Conservation (phyloP, 1,284 basidiomycete genomes). For the Ceraceosorus guamensis region DNA sequence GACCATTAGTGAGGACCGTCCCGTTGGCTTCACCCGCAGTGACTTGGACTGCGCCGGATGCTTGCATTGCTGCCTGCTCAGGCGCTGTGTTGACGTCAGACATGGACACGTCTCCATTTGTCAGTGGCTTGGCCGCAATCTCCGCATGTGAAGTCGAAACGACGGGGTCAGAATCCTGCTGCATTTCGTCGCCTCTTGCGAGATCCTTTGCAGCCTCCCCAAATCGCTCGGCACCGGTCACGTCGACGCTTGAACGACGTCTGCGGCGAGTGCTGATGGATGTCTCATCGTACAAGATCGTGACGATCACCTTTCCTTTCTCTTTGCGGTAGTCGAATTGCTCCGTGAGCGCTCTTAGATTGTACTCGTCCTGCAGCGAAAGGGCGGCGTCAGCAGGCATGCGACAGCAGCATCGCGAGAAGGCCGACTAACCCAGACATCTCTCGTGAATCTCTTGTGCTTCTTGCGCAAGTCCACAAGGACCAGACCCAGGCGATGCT, state of each 20-base stretch:
- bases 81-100: constrained; percentile 6
- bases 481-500: constrained; percentile 77
- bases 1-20: background rate
- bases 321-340: constrained; percentile 40
- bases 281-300: constrained; percentile 69
- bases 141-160: no score
- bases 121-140: no score
- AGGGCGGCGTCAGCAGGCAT: background rate
- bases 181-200: constrained; percentile 7
- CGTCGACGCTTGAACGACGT: constrained; percentile 4
- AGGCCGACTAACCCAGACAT: constrained; percentile 53
- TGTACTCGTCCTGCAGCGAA: constrained; percentile 36
- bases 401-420: background rate
- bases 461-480: constrained; percentile 83
- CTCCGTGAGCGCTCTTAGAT: constrained; percentile 47
- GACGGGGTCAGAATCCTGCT: background rate
- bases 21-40: background rate
- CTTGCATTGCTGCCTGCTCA: background rate
- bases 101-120: background rate
- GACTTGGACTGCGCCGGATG: background rate
- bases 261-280: constrained; percentile 35
- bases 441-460: constrained; percentile 81
- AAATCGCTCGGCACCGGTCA: no score
- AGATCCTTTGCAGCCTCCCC: background rate
- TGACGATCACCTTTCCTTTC: constrained; percentile 31